Conservation (phyloP, 768 basidiomycete species). For the Chalciporus piperatus region DNA sequence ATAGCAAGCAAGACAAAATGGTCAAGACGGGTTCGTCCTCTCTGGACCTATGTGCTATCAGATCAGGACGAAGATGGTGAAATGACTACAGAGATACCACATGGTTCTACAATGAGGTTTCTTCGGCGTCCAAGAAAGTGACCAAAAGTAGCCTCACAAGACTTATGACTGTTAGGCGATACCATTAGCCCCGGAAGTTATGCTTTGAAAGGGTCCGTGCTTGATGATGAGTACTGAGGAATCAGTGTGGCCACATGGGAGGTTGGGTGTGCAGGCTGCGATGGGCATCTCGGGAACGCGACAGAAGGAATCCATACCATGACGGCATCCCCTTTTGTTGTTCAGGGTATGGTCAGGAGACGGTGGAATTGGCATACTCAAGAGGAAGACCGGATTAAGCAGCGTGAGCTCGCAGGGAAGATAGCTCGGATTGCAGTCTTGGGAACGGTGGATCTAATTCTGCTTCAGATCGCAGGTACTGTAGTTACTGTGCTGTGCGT, state of each 20-base stretch:
- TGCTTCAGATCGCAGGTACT: not conserved
- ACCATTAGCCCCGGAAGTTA: not conserved
- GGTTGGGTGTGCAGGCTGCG: not conserved
- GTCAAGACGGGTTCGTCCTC: not conserved
- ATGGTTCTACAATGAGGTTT: not conserved
- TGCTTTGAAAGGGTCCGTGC: not conserved
- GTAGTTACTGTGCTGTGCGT: not conserved
- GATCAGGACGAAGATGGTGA: not conserved
- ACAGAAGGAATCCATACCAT: not conserved
- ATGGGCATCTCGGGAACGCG: too few species aligned
- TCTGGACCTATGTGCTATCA: not conserved
- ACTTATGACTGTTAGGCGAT: not conserved
- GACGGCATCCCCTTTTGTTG: too few species aligned
- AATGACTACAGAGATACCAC: not conserved
- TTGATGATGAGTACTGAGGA: not conserved
- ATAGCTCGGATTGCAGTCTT: not conserved
- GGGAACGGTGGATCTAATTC: too few species aligned
- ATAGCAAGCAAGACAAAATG: too few species aligned
- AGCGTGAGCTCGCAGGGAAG: not conserved
- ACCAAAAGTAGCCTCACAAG: not conserved
- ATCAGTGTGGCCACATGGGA: not conserved
- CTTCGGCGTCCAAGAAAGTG: not conserved
- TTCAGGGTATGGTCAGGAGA: too few species aligned
- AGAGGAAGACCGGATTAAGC: too few species aligned
- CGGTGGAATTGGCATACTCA: too few species aligned